Evolutionary conservation across 495 filamentous ascomycete genomes (phyloP), one percentile per base, ranked within the genome.

Genomic region (Cairneyella variabilis): DNA sequence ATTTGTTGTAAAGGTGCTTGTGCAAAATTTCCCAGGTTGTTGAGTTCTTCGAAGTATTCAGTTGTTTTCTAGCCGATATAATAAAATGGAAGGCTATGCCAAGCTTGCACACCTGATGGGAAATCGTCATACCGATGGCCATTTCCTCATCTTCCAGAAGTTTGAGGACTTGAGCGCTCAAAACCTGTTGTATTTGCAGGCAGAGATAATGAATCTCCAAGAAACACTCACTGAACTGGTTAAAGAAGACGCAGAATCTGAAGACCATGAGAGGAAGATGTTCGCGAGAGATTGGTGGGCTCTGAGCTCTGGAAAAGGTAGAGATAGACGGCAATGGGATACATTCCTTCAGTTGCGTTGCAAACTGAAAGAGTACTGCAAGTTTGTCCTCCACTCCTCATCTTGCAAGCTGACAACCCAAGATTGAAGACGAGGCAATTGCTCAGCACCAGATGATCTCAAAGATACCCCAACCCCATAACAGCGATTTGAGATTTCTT

Each of bases 161-260:
- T 71, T 71, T 37, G 62, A 57, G 32, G 53, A 46, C 21, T 37
- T 68, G 9, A 70, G 69, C 34, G 57, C 61, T 16, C 60, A 64
- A 38, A 68, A 69, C 37, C 32, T 70, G 22, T 57, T 72, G 9
- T 69, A 70, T 48, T 60, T 65, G 26, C 70, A 70, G 55, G 68
- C 66, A 5, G 69, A 65, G 30, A 46, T 68, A 17, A 52, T 52
- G 4, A 46, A 62, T 40, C 63, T 67, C 23, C 56, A 70, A 52
- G 54, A 61, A 39, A 59, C 64, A 28, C 59, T 68, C 0, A 18
- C 51, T 11, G 44, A 50, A 1, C 53, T 64, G 34, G 59, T 55
- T 16, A 22, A 48, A 12, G 30, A 56, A 14, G 62, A 64, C 34
- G 56, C 59, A 21, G 37, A 64, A 10, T 38, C 39, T 10, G 39